Base-by-base conservation (phyloP, 2,329 filamentous ascomycete species). In the Epichloe gansuensis region DNA sequence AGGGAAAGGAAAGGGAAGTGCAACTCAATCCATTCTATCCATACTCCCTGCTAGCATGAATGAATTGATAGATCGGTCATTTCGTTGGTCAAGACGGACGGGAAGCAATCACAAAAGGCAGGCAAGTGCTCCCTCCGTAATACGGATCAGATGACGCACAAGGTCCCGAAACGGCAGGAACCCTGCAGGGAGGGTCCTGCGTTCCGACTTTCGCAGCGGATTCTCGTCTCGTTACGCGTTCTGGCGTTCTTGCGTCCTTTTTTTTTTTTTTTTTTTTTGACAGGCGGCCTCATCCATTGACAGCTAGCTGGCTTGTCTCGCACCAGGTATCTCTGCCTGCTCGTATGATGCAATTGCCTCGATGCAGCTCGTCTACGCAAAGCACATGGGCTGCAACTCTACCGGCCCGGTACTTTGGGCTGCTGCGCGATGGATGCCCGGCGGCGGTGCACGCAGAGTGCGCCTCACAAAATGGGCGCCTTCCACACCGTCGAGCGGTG, bases 311-410 rank as follows among this genome's bases (percentile, higher is more conserved):
- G n/a, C 28, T 23, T 31, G 37, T 35, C 31, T 23, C 41, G 21
- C 17, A 9, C 39, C 39, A 34, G 3, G 4, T 3, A 11, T 6
- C 1, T 50, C 13, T 45, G 39, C 35, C 12, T 39, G 48, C 52
- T 53, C 50, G 17, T 52, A 58, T 46, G 46, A 64, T 65, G 63
- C 58, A 41, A 50, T 39, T 44, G 51, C 41, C 49, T 45, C 58
- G 53, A 66, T 67, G 64, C 63, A 61, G 56, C 50, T 61, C 52
- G 59, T 65, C 46, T 58, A 59, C 52, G 58, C 56, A 58, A 62
- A 57, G 56, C 58, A 59, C 21, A 38, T 61, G 34, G 56, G 56
- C 59, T 55, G 58, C 54, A 53, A 42, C 38, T 58, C 56, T 54
- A 56, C 54, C 46, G 17, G 52, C 45, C 43, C 52, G 48, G 42